Conservation (phyloP, 2,329 filamentous ascomycete species). For the Scedosporium boydii region DNA sequence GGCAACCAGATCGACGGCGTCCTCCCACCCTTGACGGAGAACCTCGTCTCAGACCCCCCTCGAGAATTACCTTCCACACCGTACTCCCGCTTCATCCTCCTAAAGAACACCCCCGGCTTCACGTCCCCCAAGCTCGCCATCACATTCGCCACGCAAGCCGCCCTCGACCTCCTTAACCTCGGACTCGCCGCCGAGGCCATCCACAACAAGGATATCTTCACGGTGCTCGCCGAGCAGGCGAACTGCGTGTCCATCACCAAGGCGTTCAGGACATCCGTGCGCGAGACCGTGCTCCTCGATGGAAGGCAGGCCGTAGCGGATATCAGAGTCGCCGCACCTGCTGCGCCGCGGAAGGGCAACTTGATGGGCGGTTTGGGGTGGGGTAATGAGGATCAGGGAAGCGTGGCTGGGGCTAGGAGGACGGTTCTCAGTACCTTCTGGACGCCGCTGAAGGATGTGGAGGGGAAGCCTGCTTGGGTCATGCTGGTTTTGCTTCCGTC, state of each 20-base stretch:
- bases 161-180: conserved; percentile 37
- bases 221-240: conserved; percentile 39
- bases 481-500: not conserved
- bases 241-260: conserved; percentile 31
- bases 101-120: conserved; percentile 18
- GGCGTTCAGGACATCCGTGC: conserved; percentile 33
- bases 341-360: not conserved
- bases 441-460: conserved; percentile 8
- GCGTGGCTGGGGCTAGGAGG: not conserved
- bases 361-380: not conserved
- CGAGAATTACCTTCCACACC: conserved; percentile 13
- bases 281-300: conserved; percentile 24
- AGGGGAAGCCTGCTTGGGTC: not conserved
- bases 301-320: conserved; percentile 23
- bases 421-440: conserved; percentile 3
- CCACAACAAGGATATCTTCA: conserved; percentile 42
- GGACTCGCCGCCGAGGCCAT: conserved; percentile 24
- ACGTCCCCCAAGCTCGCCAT: conserved; percentile 26
- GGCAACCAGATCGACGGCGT: not conserved
- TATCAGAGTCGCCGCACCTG: conserved; percentile 12
- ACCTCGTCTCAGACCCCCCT: not conserved
- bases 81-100: conserved; percentile 22
- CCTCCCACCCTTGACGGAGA: not conserved
- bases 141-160: conserved; percentile 34
- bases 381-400: not conserved